phyloP scores from a whole-genome alignment of 2,329 filamentous ascomycete genomes.

The Trichoderma asperellum region DNA sequence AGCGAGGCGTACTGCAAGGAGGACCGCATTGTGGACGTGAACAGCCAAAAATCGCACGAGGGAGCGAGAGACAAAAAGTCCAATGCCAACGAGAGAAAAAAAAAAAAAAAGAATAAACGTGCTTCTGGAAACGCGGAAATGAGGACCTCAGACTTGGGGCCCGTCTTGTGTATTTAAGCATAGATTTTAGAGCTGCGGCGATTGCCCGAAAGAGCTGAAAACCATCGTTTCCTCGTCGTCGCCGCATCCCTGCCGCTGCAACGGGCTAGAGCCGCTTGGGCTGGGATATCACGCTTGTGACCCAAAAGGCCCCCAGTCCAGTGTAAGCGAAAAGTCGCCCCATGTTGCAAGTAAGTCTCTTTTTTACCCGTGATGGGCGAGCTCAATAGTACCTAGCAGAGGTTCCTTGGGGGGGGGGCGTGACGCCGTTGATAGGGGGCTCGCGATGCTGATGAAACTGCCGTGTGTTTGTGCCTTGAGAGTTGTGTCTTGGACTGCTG shows the following conservation, averaged over 20 bases:
- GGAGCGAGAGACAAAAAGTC: neutral
- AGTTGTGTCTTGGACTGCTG: neutral
- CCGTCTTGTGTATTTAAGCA: constrained; percentile 21
- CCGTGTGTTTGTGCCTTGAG: neutral
- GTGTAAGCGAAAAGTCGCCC: neutral
- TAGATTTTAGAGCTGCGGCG: constrained; percentile 18
- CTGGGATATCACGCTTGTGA: constrained; percentile 2
- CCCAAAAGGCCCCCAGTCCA: neutral
- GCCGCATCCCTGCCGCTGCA: constrained; percentile 24
- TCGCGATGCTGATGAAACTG: neutral
- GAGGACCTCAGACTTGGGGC: neutral
- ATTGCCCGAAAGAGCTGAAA: constrained; percentile 26
- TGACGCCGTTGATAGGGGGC: neutral
- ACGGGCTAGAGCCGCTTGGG: constrained; percentile 16
- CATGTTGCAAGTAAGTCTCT: constrained; percentile 17
- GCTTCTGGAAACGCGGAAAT: neutral
- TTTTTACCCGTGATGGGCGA: neutral
- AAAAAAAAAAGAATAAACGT: neutral
- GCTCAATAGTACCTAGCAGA: neutral
- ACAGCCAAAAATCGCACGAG: neutral
- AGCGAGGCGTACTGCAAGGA: constrained; percentile 14
- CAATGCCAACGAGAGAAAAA: no score
- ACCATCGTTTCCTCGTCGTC: neutral
- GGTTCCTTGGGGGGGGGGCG: neutral
- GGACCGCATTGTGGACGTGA: constrained; percentile 14